These are phyloP conservation scores for Pigoraptor vietnamica DNA, from an alignment of 78 protist species.

Conservation along the genomic window DNA sequence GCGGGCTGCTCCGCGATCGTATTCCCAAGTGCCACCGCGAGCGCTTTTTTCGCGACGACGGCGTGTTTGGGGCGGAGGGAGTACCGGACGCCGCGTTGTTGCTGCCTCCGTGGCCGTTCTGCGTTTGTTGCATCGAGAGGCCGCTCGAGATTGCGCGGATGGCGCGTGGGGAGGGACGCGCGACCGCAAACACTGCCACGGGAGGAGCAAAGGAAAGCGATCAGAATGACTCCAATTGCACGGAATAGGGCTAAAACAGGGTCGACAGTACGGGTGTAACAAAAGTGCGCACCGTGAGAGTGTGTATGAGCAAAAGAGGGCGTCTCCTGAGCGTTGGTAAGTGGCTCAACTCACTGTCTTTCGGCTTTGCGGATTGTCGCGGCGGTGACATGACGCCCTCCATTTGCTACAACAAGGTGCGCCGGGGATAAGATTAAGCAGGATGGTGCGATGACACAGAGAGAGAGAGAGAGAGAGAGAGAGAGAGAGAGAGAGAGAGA, in stretches of 20 bases:
- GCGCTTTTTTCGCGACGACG: not conserved
- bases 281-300: too few species aligned
- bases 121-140: not conserved
- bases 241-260: too few species aligned
- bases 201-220: too few species aligned
- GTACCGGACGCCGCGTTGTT: too few species aligned
- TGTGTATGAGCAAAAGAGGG: too few species aligned
- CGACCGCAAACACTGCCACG: not conserved
- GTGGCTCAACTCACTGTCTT: not conserved
- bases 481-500: too few species aligned
- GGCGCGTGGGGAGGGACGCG: not conserved
- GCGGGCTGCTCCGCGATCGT: slow-evolving; percentile 4
- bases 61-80: too few species aligned
- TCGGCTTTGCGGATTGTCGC: not conserved
- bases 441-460: too few species aligned
- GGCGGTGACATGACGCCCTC: not conserved
- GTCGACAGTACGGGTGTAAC: too few species aligned
- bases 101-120: not conserved
- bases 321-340: not conserved
- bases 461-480: too few species aligned
- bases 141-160: not conserved
- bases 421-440: too few species aligned
- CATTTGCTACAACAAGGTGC: not conserved
- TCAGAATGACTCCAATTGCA: too few species aligned
- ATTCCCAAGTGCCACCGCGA: slow-evolving; percentile 37